Evolutionary conservation across 2,329 filamentous ascomycete genomes (phyloP).

Genomic region (Colletotrichum australisinense): DNA sequence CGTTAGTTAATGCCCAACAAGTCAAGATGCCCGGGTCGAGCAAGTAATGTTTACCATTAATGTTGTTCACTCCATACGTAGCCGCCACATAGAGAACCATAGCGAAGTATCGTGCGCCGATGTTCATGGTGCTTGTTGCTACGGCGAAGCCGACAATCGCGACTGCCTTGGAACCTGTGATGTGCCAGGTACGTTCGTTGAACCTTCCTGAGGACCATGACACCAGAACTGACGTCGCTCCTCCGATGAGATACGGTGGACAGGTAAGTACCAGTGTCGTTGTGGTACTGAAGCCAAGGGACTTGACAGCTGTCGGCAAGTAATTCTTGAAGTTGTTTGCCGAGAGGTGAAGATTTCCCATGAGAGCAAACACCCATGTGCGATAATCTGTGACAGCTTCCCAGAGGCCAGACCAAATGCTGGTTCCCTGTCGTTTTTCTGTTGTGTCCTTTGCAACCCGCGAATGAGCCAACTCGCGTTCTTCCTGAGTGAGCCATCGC

Average conservation of each 20-base stretch:
- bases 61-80: constrained; percentile 53
- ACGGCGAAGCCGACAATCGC: constrained; percentile 52
- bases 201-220: constrained; percentile 55
- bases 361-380: constrained; percentile 41
- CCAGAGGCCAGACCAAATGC: constrained; percentile 47
- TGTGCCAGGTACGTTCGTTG: constrained; percentile 61
- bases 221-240: constrained; percentile 49
- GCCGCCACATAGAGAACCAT: constrained; percentile 52
- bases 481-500: constrained; percentile 46
- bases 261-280: constrained; percentile 60
- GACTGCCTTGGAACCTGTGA: constrained; percentile 52
- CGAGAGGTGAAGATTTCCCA: constrained; percentile 45
- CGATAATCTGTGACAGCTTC: constrained; percentile 41
- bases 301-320: constrained; percentile 80
- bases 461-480: constrained; percentile 53
- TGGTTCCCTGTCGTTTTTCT: constrained; percentile 46
- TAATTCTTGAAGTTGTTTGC: constrained; percentile 78
- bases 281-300: constrained; percentile 53
- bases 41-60: constrained; percentile 41
- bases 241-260: constrained; percentile 53
- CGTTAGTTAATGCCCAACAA: too few relatives aligned
- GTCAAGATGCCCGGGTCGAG: too few relatives aligned
- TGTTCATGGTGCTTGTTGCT: constrained; percentile 41
- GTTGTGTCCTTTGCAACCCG: constrained; percentile 48
- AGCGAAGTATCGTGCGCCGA: constrained; percentile 40